A percentile compares a stretch with the other conserved stretches of the same genome.
phyloP scores from a whole-genome alignment of 176 grass and related monocot species.

The Leersia perrieri region DNA sequence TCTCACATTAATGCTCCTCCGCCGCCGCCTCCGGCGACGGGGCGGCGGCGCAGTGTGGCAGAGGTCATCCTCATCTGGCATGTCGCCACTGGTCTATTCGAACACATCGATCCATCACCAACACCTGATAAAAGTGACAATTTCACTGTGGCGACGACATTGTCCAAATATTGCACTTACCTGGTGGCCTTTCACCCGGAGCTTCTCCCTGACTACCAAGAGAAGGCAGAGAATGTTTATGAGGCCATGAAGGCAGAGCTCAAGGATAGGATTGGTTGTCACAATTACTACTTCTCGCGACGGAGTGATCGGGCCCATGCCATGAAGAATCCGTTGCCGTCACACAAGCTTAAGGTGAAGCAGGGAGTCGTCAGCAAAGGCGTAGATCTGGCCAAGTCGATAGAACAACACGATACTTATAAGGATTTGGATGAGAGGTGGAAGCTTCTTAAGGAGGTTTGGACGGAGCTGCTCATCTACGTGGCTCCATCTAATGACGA shows the following conservation, averaged over 20 bases:
- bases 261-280: rapidly evolving
- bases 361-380: no score
- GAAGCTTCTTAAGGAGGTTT: no score
- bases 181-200: neutral
- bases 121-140: no score
- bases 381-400: no score
- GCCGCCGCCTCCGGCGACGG: neutral
- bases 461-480: no score
- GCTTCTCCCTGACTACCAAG: neutral
- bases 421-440: no score
- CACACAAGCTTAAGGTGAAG: rapidly evolving
- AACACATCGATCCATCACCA: neutral
- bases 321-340: no score
- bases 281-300: no score
- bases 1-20: no score
- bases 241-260: neutral
- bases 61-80: constrained; percentile 27
- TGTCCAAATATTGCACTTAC: constrained; percentile 14
- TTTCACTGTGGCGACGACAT: neutral
- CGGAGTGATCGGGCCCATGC: no score
- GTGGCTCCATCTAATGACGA: neutral
- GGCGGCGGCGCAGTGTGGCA: no score
- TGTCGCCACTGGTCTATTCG: constrained; percentile 8
- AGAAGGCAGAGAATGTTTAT: neutral
- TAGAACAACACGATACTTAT: no score